A percentile compares a stretch with the other conserved stretches of the same genome.
phyloP scores from a whole-genome alignment of 169 alveolate genomes.

The Sarcocystis neurona region DNA sequence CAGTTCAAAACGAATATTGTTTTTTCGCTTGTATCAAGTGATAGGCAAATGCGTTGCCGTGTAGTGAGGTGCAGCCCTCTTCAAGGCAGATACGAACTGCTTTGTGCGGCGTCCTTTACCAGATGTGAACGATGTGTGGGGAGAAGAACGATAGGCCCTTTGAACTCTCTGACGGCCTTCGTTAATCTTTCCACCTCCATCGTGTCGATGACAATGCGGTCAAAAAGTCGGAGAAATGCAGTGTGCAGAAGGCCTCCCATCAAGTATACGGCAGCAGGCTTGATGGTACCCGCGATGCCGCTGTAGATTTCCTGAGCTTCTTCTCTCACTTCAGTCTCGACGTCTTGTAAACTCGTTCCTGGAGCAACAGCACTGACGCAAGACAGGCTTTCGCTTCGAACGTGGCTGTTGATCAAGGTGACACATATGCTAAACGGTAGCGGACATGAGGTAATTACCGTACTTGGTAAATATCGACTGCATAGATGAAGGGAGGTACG shows the following conservation, averaged over 20 bases:
- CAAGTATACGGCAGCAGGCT: not conserved
- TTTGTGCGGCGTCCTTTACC: not conserved
- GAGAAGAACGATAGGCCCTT: conserved; percentile 33
- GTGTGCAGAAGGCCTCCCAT: conserved; percentile 25
- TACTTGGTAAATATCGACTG: not conserved
- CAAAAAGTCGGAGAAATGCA: conserved; percentile 26
- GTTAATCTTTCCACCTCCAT: conserved; percentile 27
- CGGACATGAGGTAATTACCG: not conserved
- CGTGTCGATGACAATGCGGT: conserved; percentile 39
- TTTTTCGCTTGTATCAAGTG: no score
- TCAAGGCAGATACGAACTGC: not conserved
- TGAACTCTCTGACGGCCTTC: not conserved
- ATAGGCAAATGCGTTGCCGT: no score
- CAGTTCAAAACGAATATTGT: no score
- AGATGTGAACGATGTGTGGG: conserved; percentile 47
- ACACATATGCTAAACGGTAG: not conserved
- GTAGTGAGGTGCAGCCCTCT: no score
- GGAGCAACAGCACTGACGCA: not conserved
- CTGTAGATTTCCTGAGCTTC: conserved; percentile 31
- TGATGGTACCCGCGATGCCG: conserved; percentile 32
- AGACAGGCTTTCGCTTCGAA: no score
- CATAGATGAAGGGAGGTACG: not conserved
- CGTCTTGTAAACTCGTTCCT: conserved; percentile 15
- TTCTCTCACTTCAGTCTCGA: conserved; percentile 5
- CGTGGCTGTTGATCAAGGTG: not conserved